These are phyloP conservation scores for Berberis vulgaris DNA, from an alignment of 164 flowering plant genomes.

Conservation along the genomic window DNA sequence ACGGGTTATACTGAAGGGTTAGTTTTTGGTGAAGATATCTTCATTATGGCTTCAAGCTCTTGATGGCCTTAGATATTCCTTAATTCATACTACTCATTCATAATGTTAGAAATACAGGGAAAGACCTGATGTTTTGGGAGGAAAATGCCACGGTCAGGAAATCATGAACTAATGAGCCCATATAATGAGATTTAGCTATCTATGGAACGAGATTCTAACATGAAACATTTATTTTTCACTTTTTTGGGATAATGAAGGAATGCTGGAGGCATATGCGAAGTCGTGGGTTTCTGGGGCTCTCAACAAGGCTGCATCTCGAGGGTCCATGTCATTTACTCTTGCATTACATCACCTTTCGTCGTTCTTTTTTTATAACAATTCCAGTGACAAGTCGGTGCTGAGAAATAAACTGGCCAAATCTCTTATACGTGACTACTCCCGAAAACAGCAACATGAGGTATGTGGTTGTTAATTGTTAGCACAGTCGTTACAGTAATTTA, in stretches of 20 bases:
- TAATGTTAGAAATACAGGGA: no score
- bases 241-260: constrained; percentile 47
- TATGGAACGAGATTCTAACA: no score
- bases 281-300: constrained; percentile 86
- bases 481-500: not conserved
- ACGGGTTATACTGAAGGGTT: no score
- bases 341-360: constrained; percentile 76
- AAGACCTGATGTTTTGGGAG: no score
- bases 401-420: constrained; percentile 58
- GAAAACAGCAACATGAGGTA: constrained; percentile 68
- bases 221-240: not conserved
- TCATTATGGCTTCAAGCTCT: no score
- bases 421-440: constrained; percentile 64
- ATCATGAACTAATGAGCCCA: no score
- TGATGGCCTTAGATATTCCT: no score
- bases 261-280: constrained; percentile 77
- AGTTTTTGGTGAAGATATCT: no score
- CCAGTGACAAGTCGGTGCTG: constrained; percentile 25
- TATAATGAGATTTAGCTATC: no score
- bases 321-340: constrained; percentile 48
- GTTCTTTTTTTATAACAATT: constrained; percentile 34
- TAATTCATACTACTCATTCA: no score
- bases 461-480: not conserved
- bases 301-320: constrained; percentile 61
- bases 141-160: no score